Percentiles rank a stretch among this genome's conserved stretches.
These are phyloP conservation scores for Tolypocladium cylindrosporum DNA, from an alignment of 2,329 filamentous ascomycete genomes.

Conservation along the genomic window DNA sequence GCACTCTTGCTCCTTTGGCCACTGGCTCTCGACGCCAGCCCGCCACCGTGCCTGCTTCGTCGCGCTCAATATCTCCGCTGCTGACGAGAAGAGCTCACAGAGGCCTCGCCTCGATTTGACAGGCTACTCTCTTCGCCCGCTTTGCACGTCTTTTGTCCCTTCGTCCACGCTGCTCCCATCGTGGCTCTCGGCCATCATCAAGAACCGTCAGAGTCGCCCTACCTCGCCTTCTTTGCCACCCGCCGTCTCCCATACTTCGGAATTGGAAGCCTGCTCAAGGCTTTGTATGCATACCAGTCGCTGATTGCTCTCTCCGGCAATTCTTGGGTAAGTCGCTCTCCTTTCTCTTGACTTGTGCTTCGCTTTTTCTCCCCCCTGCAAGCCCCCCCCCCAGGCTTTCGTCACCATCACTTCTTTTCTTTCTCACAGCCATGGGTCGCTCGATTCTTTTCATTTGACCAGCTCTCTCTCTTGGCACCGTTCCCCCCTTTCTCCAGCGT, in stretches of 20 bases:
- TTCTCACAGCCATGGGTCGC: conserved; percentile 2
- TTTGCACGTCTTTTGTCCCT: conserved; percentile 3
- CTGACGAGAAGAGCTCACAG: background rate
- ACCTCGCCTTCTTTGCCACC: conserved; percentile 4
- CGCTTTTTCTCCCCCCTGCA: conserved; percentile 1
- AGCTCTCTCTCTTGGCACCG: background rate
- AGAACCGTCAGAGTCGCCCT: conserved; percentile 4
- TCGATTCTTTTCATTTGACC: background rate
- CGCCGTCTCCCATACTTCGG: conserved; percentile 3
- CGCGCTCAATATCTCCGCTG: background rate
- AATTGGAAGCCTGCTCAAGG: conserved; percentile 13
- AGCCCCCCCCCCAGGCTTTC: background rate
- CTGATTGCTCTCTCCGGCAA: conserved; percentile 19
- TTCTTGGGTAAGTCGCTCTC: conserved; percentile 19
- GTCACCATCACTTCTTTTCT: background rate
- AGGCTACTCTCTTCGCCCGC: background rate
- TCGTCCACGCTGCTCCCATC: conserved; percentile 4
- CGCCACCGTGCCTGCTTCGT: background rate
- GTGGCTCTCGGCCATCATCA: conserved; percentile 5
- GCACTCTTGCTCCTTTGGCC: background rate
- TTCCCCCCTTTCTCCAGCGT: background rate
- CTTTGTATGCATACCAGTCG: conserved; percentile 30
- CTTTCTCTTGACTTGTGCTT: conserved; percentile 1
- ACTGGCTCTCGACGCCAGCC: background rate
- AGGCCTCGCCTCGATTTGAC: background rate